These are phyloP conservation scores for Phlyctochytrium bullatum DNA, from an alignment of 192 early-diverging fungal species.

Conservation along the genomic window DNA sequence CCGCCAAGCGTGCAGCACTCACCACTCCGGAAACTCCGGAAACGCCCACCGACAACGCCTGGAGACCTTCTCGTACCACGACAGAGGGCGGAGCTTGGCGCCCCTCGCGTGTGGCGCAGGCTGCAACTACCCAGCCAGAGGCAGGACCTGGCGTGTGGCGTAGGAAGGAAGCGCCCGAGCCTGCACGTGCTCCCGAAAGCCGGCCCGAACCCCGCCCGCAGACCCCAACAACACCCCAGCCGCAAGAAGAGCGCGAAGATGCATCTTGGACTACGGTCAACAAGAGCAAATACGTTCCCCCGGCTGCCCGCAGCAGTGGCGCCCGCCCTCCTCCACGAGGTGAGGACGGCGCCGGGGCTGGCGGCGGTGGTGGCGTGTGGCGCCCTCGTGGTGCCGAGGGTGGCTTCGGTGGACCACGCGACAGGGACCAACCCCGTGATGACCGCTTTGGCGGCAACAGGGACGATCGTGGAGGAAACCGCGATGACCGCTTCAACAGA, in stretches of 20 bases:
- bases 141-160: not conserved
- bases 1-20: slow-evolving; percentile 9
- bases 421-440: no score
- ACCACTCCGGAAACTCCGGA: slow-evolving; percentile 5
- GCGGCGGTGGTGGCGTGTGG: no score
- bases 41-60: slow-evolving; percentile 3
- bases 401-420: no score
- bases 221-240: no score
- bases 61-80: slow-evolving; percentile 1
- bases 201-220: no score
- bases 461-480: no score
- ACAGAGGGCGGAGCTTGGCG: not conserved
- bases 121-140: not conserved
- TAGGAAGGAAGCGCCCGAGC: not conserved
- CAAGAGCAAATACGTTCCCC: slow-evolving; percentile 23
- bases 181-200: no score
- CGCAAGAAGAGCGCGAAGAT: no score
- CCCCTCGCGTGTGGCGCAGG: not conserved
- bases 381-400: no score
- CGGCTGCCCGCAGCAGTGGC: slow-evolving; percentile 6
- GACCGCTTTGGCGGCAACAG: no score
- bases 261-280: not conserved
- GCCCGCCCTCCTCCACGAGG: not conserved
- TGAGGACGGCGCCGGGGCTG: no score
- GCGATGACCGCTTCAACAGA: no score